These are phyloP conservation scores for Skeletonema tropicum DNA, from an alignment of 108 stramenopile genomes.

Conservation along the genomic window DNA sequence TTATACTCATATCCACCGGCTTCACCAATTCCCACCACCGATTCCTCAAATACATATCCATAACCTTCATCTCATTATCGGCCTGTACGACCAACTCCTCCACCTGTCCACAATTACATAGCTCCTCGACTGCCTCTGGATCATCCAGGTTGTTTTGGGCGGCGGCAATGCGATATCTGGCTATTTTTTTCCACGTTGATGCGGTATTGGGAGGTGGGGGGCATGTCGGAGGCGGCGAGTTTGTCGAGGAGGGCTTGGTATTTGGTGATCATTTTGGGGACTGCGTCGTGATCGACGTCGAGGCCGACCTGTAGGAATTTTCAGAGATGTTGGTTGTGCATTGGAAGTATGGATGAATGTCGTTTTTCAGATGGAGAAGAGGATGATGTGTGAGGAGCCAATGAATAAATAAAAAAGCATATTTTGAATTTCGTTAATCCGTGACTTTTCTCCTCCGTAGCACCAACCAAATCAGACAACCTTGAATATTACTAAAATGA, in stretches of 20 bases:
- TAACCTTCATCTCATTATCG: slow-evolving; percentile 88
- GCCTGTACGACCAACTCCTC: slow-evolving; percentile 92
- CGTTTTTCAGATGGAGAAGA: background rate
- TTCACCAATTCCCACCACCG: slow-evolving; percentile 79
- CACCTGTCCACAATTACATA: slow-evolving; percentile 89
- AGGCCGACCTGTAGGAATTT: slow-evolving; percentile 73
- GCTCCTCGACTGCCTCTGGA: slow-evolving; percentile 85
- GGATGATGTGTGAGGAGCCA: background rate
- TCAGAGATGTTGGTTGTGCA: background rate
- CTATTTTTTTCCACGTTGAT: slow-evolving; percentile 84
- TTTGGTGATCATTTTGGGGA: slow-evolving; percentile 79
- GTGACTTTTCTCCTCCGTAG: background rate
- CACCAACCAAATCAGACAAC: too few relatives aligned
- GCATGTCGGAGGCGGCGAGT: slow-evolving; percentile 85
- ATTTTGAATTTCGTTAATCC: background rate
- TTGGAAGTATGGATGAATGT: too few relatives aligned
- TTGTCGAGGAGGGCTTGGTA: slow-evolving; percentile 87
- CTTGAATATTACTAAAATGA: too few relatives aligned
- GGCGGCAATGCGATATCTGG: slow-evolving; percentile 75
- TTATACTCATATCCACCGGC: slow-evolving; percentile 60
- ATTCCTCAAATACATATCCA: slow-evolving; percentile 87
- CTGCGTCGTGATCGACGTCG: slow-evolving; percentile 82
- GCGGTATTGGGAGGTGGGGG: slow-evolving; percentile 83
- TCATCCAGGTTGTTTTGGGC: slow-evolving; percentile 76
- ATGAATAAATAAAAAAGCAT: background rate